Evolutionary conservation across 192 early-diverging fungal species (phyloP), one percentile per base, ranked within the genome.

Genomic region (Umbelopsis sp.): DNA sequence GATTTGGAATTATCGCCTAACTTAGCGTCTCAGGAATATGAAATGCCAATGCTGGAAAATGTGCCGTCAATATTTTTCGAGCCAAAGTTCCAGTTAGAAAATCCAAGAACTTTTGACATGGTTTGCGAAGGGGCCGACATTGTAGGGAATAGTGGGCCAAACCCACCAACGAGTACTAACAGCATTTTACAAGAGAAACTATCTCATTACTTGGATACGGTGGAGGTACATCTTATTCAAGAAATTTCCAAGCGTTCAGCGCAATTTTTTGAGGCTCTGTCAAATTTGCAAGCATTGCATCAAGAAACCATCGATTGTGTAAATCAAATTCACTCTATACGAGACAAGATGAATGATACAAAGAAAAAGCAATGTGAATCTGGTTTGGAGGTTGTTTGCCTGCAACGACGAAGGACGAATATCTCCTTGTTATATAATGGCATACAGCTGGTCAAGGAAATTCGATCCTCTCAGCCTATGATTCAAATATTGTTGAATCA

Each of bases 191-290:
- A 98, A 81, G 94, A 97, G 46, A 91, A 94, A 27, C 82, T 99
- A 35, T 92, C 94, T 0, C 86, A 91, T 66, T 95, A 95, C 70
- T 82, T 95, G 68, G 98, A 99, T 74, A 92, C 91, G 0, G 94
- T 98, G 3, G 97, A 99, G 74, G 90, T 93, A 2, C 95, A 98
- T 68, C 78, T 99, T 27, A 90, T 96, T 21, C 91, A 90, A 50
- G 98, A 99, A 75, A 99, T 99, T 48, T 95, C 95, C 37, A 86
- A 89, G 22, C 82, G 97, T 23, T 96, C 95, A n/a, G 87, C 91
- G 10, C 95, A 97, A 0, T 99, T 99, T 73, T 99, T 99, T 76
- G 90, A 92, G 33, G 97, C 98, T 0, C 80, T 99, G 11, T 90
- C 91, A 8, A 98, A 95, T 67, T 83, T 99, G 45, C 92, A 98